phyloP scores from a whole-genome alignment of 1,284 basidiomycete genomes.

The Trichosporon coremiiforme region DNA sequence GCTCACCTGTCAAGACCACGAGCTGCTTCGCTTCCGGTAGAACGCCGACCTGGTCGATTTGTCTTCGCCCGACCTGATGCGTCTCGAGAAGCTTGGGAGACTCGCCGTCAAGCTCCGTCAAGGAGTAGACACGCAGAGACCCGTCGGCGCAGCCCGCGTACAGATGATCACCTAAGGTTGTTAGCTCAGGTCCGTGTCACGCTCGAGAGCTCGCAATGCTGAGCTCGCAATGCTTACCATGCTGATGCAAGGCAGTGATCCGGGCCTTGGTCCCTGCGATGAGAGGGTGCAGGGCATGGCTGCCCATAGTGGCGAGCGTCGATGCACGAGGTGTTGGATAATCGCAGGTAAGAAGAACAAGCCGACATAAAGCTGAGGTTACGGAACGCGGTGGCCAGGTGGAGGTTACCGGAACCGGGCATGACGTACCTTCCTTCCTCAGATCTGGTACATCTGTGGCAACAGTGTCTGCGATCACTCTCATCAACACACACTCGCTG shows the following conservation, averaged over 20 bases:
- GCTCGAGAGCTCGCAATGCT: too few species aligned
- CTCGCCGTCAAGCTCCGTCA: constrained; percentile 35
- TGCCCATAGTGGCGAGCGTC: constrained; percentile 30
- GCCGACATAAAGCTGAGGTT: constrained; percentile 10
- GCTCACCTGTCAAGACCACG: constrained; percentile 73
- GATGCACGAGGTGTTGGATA: not conserved
- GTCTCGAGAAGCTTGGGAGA: constrained; percentile 46
- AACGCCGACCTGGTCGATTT: constrained; percentile 83
- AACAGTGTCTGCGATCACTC: not conserved
- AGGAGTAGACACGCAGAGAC: constrained; percentile 60
- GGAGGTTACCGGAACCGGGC: constrained; percentile 14
- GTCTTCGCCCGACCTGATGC: constrained; percentile 68
- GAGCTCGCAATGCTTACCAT: constrained; percentile 32
- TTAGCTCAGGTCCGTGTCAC: not conserved
- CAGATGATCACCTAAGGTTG: constrained; percentile 60
- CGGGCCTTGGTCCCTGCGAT: constrained; percentile 39
- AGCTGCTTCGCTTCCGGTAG: constrained; percentile 80
- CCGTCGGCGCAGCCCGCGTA: constrained; percentile 76
- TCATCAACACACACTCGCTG: not conserved
- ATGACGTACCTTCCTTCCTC: constrained; percentile 17
- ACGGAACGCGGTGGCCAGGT: not conserved
- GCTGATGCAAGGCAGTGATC: constrained; percentile 48
- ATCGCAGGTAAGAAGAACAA: not conserved
- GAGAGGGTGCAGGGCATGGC: constrained; percentile 42
- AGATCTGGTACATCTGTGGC: constrained; percentile 1